Percentiles rank a stretch among this genome's conserved stretches.
phyloP scores from a whole-genome alignment of 441 rosid species.

The Adansonia rubrostipa region DNA sequence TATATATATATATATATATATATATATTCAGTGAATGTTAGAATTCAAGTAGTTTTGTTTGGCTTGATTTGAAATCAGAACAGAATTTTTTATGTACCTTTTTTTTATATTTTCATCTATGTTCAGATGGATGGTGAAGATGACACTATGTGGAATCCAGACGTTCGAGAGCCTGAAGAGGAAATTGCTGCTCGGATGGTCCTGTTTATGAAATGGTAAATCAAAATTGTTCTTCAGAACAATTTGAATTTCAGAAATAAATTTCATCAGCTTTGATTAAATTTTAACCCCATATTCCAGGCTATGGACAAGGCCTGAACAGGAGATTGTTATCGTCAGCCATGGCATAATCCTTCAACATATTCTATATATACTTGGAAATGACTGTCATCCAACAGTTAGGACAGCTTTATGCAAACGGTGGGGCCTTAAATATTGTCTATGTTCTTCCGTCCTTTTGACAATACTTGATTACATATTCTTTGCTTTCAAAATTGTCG shows the following conservation, averaged over 20 bases:
- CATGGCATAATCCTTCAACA: constrained; percentile 31
- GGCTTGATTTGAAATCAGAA: neutral
- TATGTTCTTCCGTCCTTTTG: neutral
- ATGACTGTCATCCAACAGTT: neutral
- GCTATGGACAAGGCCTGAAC: constrained; percentile 32
- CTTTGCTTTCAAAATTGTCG: neutral
- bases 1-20: neutral
- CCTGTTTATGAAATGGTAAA: constrained; percentile 27
- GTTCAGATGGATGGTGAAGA: constrained; percentile 32
- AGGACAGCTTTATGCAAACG: constrained; percentile 16
- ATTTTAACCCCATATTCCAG: constrained; percentile 11
- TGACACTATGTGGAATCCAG: constrained; percentile 26
- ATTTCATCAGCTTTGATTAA: neutral
- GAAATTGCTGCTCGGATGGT: constrained; percentile 11
- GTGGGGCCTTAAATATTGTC: neutral
- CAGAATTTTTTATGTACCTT: neutral
- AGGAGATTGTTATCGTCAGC: constrained; percentile 28
- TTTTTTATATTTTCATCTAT: neutral
- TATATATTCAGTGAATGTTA: neutral
- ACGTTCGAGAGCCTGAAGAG: constrained; percentile 27
- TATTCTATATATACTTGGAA: constrained; percentile 22
- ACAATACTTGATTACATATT: neutral
- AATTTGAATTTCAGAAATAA: neutral
- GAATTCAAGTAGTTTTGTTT: neutral
- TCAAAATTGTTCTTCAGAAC: neutral